Evolutionary conservation across 2,329 filamentous ascomycete species (phyloP).

Genomic region (Grosmannia clavigera): DNA sequence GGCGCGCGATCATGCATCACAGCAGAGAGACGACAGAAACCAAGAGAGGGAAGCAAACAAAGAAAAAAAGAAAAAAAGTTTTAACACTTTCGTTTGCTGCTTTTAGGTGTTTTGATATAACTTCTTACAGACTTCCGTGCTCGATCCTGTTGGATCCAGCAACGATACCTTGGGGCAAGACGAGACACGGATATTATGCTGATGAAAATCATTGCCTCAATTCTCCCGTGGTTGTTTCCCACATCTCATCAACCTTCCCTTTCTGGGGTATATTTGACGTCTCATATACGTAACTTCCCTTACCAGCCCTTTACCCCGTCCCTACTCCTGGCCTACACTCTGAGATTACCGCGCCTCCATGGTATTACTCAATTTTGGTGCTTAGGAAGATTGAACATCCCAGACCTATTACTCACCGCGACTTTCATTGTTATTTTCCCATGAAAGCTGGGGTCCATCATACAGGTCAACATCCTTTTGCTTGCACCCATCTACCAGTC

Average conservation of each 20-base stretch:
- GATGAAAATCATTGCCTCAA: no score
- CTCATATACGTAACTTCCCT: background rate
- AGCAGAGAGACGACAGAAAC: slow-evolving; percentile 3
- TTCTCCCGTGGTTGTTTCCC: no score
- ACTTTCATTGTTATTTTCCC: slow-evolving; percentile 30
- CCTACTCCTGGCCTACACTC: slow-evolving; percentile 63
- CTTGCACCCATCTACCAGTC: background rate
- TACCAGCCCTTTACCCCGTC: background rate
- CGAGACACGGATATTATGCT: background rate
- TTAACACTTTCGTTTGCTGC: background rate
- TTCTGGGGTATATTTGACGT: background rate
- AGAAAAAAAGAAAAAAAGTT: slow-evolving; percentile 9
- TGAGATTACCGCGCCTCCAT: slow-evolving; percentile 58
- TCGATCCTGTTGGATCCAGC: background rate
- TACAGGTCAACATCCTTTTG: slow-evolving; percentile 44
- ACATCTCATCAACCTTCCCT: no score
- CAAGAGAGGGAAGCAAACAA: slow-evolving; percentile 2
- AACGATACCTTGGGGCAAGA: background rate
- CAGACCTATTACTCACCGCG: slow-evolving; percentile 58
- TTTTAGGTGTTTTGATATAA: background rate
- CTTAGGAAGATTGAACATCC: slow-evolving; percentile 54
- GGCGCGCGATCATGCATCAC: background rate
- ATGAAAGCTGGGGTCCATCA: slow-evolving; percentile 62
- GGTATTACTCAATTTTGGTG: slow-evolving; percentile 76
- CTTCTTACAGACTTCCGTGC: background rate